Conservation (phyloP, 371 early-diverging fungal species). For the Parasitella parasitica region DNA sequence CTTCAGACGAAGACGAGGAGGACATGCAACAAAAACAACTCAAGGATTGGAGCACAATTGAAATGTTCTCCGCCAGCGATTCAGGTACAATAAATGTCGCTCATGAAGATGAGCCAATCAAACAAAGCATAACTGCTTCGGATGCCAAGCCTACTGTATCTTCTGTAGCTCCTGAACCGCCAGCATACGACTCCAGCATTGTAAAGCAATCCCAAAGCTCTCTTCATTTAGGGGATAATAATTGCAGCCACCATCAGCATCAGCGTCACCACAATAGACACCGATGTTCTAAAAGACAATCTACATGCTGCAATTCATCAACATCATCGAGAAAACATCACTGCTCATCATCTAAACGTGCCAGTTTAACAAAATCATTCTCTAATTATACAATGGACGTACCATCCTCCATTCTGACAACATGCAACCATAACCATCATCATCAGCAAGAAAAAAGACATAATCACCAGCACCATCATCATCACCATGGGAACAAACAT, state of each 20-base stretch:
- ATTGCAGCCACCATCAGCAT: background rate
- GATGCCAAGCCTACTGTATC: no score
- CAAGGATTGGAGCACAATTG: background rate
- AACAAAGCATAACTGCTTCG: background rate
- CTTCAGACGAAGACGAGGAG: background rate
- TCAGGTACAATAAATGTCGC: background rate
- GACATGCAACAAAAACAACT: background rate
- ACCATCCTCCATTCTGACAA: background rate
- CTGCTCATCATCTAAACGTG: background rate
- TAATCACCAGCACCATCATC: background rate
- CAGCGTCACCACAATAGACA: background rate
- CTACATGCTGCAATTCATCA: background rate
- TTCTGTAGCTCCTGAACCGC: background rate
- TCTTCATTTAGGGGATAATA: background rate
- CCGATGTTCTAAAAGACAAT: background rate
- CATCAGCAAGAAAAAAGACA: background rate
- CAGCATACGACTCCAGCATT: background rate
- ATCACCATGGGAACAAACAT: background rate
- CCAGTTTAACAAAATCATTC: background rate
- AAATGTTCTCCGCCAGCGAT: background rate
- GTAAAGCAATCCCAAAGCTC: background rate
- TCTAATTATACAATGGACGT: background rate
- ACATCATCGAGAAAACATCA: background rate
- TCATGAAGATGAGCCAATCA: background rate
- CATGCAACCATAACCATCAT: background rate